Evolutionary conservation across 495 filamentous ascomycete genomes (phyloP), one percentile per base, ranked within the genome.

Genomic region (Penicillium atrosanguineum): DNA sequence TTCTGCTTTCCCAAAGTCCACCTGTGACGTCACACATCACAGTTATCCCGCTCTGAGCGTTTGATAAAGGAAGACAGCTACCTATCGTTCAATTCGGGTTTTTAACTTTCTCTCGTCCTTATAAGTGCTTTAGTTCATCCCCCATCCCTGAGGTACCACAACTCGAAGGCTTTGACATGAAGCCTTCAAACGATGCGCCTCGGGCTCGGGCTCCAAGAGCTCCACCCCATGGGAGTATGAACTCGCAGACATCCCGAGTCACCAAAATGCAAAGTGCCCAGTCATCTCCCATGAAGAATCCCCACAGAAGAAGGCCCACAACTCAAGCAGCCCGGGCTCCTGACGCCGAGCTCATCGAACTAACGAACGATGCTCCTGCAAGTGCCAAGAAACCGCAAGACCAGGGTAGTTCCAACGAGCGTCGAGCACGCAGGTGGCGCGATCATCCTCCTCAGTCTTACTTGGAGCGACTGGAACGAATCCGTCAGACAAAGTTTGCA

Each of bases 401-500:
- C n/a, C 16, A 44, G 26, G 29, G 47, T 46, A 43, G 43, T 34
- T 25, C 53, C 15, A 21, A 43, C 3, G 77, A 83, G 52, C 73
- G 67, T 46, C 65, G 80, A 31, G 50, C 70, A 18, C 66, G 69
- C 37, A 62, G 56, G 29, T 79, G 71, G 51, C 67, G 75, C 23
- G 45, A 55, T 11, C 52, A 64, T 37, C 63, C 78, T 18, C 77
- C 80, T 7, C 52, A 65, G 31, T 52, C 63, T 0, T 80, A 72
- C 54, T 36, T 74, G 5, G 69, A 74, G 28, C 69, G 71, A 44
- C 54, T 78, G 8, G 53, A 67, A 6, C 71, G 80, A 42, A 77
- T 78, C 12, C 57, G 59, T 4, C 73, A 77, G 41, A 18, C 41
- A 12, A 68, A 72, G 77, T 79, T 63, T 47, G 61, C 19, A 44